Base-by-base conservation (phyloP, 352 stramenopile species). In the Saprolegnia diclina region DNA sequence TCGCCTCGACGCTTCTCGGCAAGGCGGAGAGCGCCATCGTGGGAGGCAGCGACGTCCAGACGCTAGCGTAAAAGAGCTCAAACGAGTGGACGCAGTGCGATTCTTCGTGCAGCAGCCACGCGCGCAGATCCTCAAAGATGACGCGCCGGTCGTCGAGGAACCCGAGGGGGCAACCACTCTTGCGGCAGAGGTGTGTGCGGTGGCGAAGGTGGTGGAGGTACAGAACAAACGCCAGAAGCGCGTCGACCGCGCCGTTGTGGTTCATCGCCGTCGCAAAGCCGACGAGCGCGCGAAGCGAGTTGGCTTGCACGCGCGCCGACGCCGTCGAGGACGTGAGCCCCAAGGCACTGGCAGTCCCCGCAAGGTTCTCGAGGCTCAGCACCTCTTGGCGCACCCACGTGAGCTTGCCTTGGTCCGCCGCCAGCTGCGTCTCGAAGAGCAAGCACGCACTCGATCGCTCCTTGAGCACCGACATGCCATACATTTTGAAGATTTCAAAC, bases 401-500 rank as follows among this genome's bases (percentile, higher is more conserved):
- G 5, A 93, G 68, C 35, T 38, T 71, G 0, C 79, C 81, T 9
- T 83, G 79, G 13, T 77, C 86, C n/a, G 66, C 54, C 16, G 38
- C 0, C 0, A 64, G 55, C 52, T 26, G 61, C 59, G 54, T 59
- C 45, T 45, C 55, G 29, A 65, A 42, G 22, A 75, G 19, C 22
- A 71, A 73, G 16, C 55, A 32, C 4, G 76, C 71, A 54, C 85
- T 93, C 45, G 88, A 76, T 18, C 83, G 75, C 65, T 93, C 83
- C 3, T 81, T 78, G 4, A 93, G 74, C 42, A 90, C 80, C 2
- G 83, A 76, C 83, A 91, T 90, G 48, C 85, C 85, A 69, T 93
- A 91, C 56, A 88, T 75, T 71, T 91, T 90, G 66, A 93, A 93
- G 22, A 93, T 78, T 22, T 93, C 78, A 68, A 91, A 93, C 32